Conservation (phyloP, 352 stramenopile genomes). For the Globisporangium viniferum region DNA sequence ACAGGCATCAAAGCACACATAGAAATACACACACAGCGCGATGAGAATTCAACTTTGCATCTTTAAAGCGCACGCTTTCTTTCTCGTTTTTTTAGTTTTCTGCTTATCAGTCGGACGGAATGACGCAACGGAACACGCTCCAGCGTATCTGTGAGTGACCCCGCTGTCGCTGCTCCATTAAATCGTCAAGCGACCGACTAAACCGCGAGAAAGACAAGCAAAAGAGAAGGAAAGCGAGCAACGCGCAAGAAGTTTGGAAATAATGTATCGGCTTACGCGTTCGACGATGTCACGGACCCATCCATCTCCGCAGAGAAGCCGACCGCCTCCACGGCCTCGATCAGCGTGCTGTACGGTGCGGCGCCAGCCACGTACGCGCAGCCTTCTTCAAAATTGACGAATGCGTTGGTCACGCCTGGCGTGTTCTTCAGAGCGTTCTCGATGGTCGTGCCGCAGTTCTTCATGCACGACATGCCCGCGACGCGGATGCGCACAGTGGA, state of each 20-base stretch:
- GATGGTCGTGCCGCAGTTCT: conserved; percentile 87
- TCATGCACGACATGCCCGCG: conserved; percentile 89
- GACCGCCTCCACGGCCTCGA: conserved; percentile 59
- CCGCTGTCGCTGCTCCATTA: conserved; percentile 8
- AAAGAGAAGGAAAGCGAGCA: conserved; percentile 2
- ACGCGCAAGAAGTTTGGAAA: not conserved
- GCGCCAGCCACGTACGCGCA: conserved; percentile 71
- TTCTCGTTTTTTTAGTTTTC: not conserved
- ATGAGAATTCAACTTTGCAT: conserved; percentile 4
- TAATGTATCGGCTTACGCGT: conserved; percentile 46
- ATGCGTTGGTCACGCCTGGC: conserved; percentile 66
- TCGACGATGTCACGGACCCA: conserved; percentile 32
- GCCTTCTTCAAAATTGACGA: conserved; percentile 74
- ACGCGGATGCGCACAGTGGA: conserved; percentile 76
- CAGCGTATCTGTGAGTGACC: not conserved
- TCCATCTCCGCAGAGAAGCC: conserved; percentile 64
- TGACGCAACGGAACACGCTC: conserved; percentile 9
- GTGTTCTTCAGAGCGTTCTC: conserved; percentile 46
- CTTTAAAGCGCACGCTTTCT: not conserved
- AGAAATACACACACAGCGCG: not conserved
- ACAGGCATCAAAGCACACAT: conserved; percentile 9
- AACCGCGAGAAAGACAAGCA: not conserved
- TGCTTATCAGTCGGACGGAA: not conserved
- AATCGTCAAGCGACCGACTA: conserved; percentile 12
- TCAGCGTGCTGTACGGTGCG: conserved; percentile 45